Base-by-base conservation (phyloP, 2,329 filamentous ascomycete genomes). In the Sarocladiaceae sp. region DNA sequence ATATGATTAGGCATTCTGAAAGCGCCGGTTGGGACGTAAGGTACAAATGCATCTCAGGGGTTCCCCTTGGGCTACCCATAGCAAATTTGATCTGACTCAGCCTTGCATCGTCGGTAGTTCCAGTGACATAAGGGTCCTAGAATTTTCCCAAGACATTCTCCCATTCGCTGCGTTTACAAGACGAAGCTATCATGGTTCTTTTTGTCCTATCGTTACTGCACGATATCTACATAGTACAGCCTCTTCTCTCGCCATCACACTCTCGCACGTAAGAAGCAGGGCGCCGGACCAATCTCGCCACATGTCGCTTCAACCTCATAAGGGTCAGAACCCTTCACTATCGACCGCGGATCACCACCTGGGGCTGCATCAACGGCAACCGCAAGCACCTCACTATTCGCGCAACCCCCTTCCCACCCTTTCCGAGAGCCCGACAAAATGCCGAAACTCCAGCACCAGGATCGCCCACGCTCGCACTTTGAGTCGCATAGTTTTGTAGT, bases 251-350 rank as follows among this genome's bases (percentile, higher is more conserved):
- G 16, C 6, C 6, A 6, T 15, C 16, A 33, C 11, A 10, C n/a
- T 15, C 31, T 33, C 16, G 15, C 11, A 15, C 9, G 6, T 35
- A 6, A 24, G 20, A 13, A 26, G 9, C 9, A 41, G 37, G 24
- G 37, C 37, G n/a, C 23, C 6, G 20, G n/a, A 29, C 37, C 37
- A 41, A 16, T 41, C 37, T 41, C 37, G 37, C 37, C 37, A n/a
- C n/a, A n/a, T n/a, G n/a, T n/a, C n/a, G n/a, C n/a, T n/a, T n/a
- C n/a, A n/a, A n/a, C n/a, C n/a, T n/a, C n/a, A n/a, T n/a, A n/a
- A n/a, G n/a, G n/a, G n/a, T n/a, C n/a, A n/a, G n/a, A n/a, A n/a
- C n/a, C n/a, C n/a, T n/a, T n/a, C n/a, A n/a, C n/a, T n/a, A n/a
- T n/a, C n/a, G n/a, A n/a, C n/a, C n/a, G n/a, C n/a, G n/a, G 9